Conservation (phyloP, 2,329 filamentous ascomycete species). For the Aureobasidium sp. region DNA sequence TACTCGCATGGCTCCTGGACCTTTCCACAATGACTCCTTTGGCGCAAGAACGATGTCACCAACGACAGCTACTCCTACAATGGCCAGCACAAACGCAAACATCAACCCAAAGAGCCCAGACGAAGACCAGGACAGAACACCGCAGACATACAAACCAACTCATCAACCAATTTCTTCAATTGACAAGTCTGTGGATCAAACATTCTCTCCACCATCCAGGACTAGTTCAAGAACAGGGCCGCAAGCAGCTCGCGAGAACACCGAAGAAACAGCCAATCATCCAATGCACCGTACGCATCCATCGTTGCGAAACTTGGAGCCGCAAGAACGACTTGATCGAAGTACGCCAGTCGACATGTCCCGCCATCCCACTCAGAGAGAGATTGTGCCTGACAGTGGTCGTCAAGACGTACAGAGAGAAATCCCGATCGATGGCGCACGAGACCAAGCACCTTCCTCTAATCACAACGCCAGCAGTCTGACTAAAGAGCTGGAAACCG, state of each 20-base stretch:
- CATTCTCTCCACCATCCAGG: neutral
- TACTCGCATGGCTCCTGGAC: conserved; percentile 4
- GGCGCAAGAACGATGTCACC: conserved; percentile 7
- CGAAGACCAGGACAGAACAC: conserved; percentile 1
- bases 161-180: conserved; percentile 1
- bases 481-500: conserved; percentile 77
- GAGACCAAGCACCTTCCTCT: conserved; percentile 54
- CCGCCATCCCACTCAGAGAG: neutral
- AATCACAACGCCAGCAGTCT: conserved; percentile 64
- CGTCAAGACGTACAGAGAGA: conserved; percentile 8
- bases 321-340: conserved; percentile 8
- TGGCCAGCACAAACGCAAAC: neutral
- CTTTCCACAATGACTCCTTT: neutral
- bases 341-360: neutral
- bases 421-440: conserved; percentile 37
- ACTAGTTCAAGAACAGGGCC: conserved; percentile 9
- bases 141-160: conserved; percentile 15
- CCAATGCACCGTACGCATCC: neutral
- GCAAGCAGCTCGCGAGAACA: neutral
- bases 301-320: neutral
- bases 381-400: neutral
- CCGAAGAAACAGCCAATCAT: neutral
- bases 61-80: neutral
- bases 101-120: neutral
- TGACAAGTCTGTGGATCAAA: neutral